These are phyloP conservation scores for Fonsecaea pedrosoi DNA, from an alignment of 2,329 filamentous ascomycete species.

Conservation along the genomic window DNA sequence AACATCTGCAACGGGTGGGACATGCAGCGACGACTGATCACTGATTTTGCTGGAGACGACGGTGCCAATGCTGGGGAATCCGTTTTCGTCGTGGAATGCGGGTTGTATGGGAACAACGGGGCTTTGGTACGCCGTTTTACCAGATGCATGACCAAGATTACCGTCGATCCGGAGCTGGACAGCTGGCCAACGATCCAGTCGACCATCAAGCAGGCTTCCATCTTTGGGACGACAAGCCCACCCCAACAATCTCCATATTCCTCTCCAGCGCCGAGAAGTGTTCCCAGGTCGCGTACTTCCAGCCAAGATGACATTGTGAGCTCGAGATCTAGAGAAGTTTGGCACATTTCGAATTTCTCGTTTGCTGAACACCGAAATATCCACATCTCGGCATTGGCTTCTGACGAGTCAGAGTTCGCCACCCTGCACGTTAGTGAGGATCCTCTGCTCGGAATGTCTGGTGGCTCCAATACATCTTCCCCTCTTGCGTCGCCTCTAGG, in stretches of 20 bases:
- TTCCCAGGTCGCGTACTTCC: slow-evolving; percentile 46
- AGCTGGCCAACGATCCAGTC: slow-evolving; percentile 38
- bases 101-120: slow-evolving; percentile 65
- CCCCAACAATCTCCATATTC: slow-evolving; percentile 33
- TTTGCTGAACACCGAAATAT: slow-evolving; percentile 66
- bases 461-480: slow-evolving; percentile 61
- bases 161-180: slow-evolving; percentile 38
- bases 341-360: slow-evolving; percentile 67
- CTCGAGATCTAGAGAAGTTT: slow-evolving; percentile 63
- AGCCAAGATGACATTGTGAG: slow-evolving; percentile 43
- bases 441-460: slow-evolving; percentile 68
- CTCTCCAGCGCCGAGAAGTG: slow-evolving; percentile 38
- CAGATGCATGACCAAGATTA: slow-evolving; percentile 56
- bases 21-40: slow-evolving; percentile 82
- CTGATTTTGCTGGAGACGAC: slow-evolving; percentile 87
- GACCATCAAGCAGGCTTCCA: slow-evolving; percentile 47
- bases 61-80: slow-evolving; percentile 76
- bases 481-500: slow-evolving; percentile 61
- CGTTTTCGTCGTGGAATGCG: slow-evolving; percentile 76
- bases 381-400: slow-evolving; percentile 71
- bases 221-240: slow-evolving; percentile 56
- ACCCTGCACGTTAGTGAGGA: slow-evolving; percentile 78
- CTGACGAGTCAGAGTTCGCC: slow-evolving; percentile 78
- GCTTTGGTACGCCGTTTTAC: slow-evolving; percentile 64
- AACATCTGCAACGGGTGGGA: slow-evolving; percentile 85